phyloP scores from a whole-genome alignment of 2,329 filamentous ascomycete genomes.

The Botrytis deweyae region DNA sequence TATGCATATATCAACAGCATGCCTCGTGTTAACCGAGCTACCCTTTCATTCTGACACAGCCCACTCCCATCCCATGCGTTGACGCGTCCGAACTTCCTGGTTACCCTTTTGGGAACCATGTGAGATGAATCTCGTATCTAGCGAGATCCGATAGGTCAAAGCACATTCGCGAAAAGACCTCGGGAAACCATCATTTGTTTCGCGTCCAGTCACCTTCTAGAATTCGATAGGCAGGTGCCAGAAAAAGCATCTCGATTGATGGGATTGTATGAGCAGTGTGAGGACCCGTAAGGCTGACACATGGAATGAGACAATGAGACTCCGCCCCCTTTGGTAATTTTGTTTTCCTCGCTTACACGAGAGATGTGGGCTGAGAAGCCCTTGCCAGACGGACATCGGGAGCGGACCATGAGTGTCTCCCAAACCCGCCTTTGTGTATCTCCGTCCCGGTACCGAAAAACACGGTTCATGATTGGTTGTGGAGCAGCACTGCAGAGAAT shows the following conservation, averaged over 20 bases:
- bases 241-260: neutral
- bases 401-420: neutral
- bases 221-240: neutral
- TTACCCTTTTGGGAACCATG: neutral
- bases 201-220: neutral
- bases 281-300: neutral
- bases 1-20: conserved; percentile 1
- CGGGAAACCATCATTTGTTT: neutral
- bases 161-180: neutral
- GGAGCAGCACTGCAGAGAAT: neutral
- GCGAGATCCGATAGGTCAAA: conserved; percentile 2
- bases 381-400: neutral
- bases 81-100: neutral
- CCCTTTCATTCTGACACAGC: neutral
- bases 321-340: neutral
- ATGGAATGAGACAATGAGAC: neutral
- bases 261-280: neutral
- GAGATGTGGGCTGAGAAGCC: neutral
- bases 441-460: neutral
- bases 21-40: neutral
- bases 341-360: neutral
- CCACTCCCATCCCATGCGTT: neutral
- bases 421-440: neutral
- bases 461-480: neutral
- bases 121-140: neutral